These are phyloP conservation scores for Phytophthora meadii DNA, from an alignment of 352 stramenopile species.

Conservation along the genomic window DNA sequence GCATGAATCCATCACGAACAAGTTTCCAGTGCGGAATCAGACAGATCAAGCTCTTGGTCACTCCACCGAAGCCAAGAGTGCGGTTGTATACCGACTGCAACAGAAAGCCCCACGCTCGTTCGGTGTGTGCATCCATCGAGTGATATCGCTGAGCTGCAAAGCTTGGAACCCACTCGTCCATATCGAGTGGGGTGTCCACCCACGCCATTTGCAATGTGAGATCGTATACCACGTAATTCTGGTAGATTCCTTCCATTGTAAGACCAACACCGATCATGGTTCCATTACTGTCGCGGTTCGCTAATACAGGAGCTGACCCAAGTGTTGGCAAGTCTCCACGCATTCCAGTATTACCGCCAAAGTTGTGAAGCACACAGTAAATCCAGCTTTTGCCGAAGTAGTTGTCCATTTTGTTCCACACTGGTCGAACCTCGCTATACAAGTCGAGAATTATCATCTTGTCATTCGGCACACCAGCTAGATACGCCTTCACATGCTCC, in stretches of 20 bases:
- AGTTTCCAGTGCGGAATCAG: conserved; percentile 66
- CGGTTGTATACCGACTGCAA: conserved; percentile 76
- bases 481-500: conserved; percentile 58
- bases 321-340: conserved; percentile 74
- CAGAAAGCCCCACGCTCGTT: conserved; percentile 61
- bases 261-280: conserved; percentile 80
- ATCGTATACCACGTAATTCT: conserved; percentile 89
- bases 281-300: conserved; percentile 47
- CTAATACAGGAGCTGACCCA: conserved; percentile 52
- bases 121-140: conserved; percentile 45
- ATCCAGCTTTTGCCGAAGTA: conserved; percentile 88
- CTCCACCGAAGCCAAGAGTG: conserved; percentile 62
- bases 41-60: conserved; percentile 77
- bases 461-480: conserved; percentile 60
- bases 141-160: conserved; percentile 70
- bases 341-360: conserved; percentile 78
- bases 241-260: conserved; percentile 87
- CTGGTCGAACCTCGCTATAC: conserved; percentile 73
- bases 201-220: conserved; percentile 78
- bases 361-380: conserved; percentile 87
- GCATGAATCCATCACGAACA: too few species aligned
- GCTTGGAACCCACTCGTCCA: conserved; percentile 47
- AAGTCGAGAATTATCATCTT: conserved; percentile 82
- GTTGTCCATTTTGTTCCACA: conserved; percentile 81
- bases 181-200: conserved; percentile 50